Percentiles rank a stretch among this genome's conserved stretches.
Conservation (phyloP, 2,329 filamentous ascomycete genomes). For the Xylariales sp. region DNA sequence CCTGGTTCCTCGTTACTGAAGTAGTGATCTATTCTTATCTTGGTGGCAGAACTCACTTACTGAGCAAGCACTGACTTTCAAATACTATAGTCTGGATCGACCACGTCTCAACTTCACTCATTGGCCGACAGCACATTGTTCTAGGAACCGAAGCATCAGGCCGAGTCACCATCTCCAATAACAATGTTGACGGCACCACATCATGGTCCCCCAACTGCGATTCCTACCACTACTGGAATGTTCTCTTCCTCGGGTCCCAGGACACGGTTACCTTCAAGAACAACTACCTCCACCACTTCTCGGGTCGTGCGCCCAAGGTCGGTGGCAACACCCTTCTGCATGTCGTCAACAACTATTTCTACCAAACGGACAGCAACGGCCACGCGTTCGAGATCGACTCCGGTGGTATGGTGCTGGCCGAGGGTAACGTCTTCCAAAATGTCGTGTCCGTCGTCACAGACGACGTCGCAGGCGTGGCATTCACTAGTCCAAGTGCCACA, state of each 20-base stretch:
- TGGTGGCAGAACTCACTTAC: too few species aligned
- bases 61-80: neutral
- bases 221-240: conserved; percentile 55
- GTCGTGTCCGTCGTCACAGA: conserved; percentile 37
- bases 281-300: conserved; percentile 57
- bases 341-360: conserved; percentile 59
- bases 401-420: conserved; percentile 43
- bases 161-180: conserved; percentile 57
- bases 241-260: conserved; percentile 52
- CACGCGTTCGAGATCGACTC: conserved; percentile 53
- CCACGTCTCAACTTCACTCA: conserved; percentile 51
- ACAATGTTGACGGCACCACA: conserved; percentile 50
- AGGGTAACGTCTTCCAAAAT: conserved; percentile 56
- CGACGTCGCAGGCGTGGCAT: conserved; percentile 2
- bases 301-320: conserved; percentile 54
- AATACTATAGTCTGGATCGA: conserved; percentile 40
- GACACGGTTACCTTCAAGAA: conserved; percentile 55
- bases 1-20: too few species aligned
- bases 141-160: conserved; percentile 48
- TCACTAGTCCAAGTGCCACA: conserved; percentile 12
- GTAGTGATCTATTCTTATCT: too few species aligned
- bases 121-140: conserved; percentile 58
- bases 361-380: conserved; percentile 38
- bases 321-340: conserved; percentile 52
- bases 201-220: conserved; percentile 54